A percentile compares a stretch with the other conserved stretches of the same genome.
Evolutionary conservation across 257 asterid genomes (phyloP).

Genomic region (Nicotiana attenuata): DNA sequence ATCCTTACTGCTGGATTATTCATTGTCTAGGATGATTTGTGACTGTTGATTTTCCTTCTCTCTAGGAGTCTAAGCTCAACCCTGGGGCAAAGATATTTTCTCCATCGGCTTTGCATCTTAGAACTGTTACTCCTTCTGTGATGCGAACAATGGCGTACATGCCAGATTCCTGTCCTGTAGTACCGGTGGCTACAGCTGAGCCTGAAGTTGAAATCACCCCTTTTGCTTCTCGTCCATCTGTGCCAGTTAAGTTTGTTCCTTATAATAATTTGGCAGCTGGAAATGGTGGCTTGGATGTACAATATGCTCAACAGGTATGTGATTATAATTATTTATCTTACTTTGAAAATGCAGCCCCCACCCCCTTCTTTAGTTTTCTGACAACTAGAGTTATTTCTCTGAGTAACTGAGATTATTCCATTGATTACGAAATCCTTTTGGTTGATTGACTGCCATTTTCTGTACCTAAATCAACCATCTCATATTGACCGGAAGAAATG

Average conservation of each 20-base stretch:
- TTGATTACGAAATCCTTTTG: not conserved
- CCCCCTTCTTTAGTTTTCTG: not conserved
- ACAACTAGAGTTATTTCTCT: not conserved
- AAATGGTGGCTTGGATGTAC: slow-evolving; percentile 41
- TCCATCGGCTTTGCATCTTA: slow-evolving; percentile 51
- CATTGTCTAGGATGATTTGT: not conserved
- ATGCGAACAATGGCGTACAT: slow-evolving; percentile 36
- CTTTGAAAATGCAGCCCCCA: not conserved
- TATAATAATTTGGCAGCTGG: slow-evolving; percentile 33
- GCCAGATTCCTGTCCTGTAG: slow-evolving; percentile 32
- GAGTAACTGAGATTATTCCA: not conserved
- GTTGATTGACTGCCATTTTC: not conserved
- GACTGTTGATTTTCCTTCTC: slow-evolving; percentile 12
- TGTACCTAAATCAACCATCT: slow-evolving; percentile 1
- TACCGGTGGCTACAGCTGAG: slow-evolving; percentile 41
- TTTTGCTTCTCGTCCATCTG: slow-evolving; percentile 36
- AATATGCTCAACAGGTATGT: slow-evolving; percentile 61
- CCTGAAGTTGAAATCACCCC: slow-evolving; percentile 45
- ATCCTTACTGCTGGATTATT: not conserved
- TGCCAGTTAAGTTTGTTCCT: slow-evolving; percentile 50
- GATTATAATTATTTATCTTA: not conserved
- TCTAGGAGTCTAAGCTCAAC: slow-evolving; percentile 80
- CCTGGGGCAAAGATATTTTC: slow-evolving; percentile 77
- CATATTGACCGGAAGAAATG: not conserved
- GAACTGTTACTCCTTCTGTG: slow-evolving; percentile 48